Conservation (phyloP, 2,329 filamentous ascomycete genomes). For the Xylaria hypoxylon region DNA sequence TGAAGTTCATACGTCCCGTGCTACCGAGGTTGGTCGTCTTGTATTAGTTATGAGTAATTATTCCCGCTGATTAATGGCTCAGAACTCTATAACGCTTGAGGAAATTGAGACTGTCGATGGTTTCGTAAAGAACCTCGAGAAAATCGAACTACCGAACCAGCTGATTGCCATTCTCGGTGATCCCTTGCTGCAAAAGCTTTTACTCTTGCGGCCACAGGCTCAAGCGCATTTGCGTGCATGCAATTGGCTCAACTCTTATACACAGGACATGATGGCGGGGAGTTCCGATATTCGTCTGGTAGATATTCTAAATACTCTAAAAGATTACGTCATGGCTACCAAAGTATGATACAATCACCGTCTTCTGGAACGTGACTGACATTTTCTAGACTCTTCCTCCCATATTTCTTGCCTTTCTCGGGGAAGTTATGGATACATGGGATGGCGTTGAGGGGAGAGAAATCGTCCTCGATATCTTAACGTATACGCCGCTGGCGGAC, state of each 20-base stretch:
- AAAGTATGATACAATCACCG: constrained; percentile 58
- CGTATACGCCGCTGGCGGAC: constrained; percentile 64
- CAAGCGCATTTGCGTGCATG: constrained; percentile 64
- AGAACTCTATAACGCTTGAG: constrained; percentile 76
- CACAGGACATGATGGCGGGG: constrained; percentile 66
- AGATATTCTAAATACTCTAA: constrained; percentile 67
- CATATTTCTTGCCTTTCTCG: constrained; percentile 62
- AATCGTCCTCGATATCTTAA: constrained; percentile 68
- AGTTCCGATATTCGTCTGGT: constrained; percentile 62
- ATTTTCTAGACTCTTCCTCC: constrained; percentile 57
- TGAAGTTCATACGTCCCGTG: constrained; percentile 78
- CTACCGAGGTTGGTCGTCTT: constrained; percentile 67
- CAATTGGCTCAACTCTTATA: constrained; percentile 68
- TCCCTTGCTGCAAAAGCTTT: constrained; percentile 80
- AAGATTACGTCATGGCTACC: constrained; percentile 65
- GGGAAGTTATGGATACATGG: constrained; percentile 69
- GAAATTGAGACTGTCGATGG: constrained; percentile 78
- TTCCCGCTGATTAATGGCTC: constrained; percentile 45
- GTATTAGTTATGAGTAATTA: not conserved
- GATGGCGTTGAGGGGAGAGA: constrained; percentile 67
- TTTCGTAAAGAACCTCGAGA: constrained; percentile 79
- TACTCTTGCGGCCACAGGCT: constrained; percentile 71
- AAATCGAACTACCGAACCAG: constrained; percentile 84
- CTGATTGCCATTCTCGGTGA: constrained; percentile 81
- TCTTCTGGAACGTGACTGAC: constrained; percentile 32